Evolutionary conservation across 805 yeast species (phyloP), one percentile per base, ranked within the genome.

Genomic region (Pichia insulana): DNA sequence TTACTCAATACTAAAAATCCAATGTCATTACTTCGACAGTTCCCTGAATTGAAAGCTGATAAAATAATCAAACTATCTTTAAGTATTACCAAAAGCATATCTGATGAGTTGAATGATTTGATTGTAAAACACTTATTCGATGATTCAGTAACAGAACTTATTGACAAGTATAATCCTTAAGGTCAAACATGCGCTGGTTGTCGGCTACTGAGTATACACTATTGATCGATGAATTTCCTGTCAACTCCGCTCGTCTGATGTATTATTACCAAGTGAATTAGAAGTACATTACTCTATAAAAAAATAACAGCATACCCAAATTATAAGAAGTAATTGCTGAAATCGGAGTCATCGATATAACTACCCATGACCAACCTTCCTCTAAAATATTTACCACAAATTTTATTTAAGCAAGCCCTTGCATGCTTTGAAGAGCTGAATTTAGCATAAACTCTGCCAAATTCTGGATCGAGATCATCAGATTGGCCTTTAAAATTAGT

Each of bases 31-130:
- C 61, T 88, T 39, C 65, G 95, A 41, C 82, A 77, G 44, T 76
- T 86, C 48, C 95, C 96, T 0, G 64, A 64, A 3, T 63, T 88
- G 43, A 76, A 81, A 41, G 84, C 89, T 12, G 74, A 74, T 44
- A 86, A 83, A 50, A 75, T 86, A 35, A 83, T 86, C 20, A 82
- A 83, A 52, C 63, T 88, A 17, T 82, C 90, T 34, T 71, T 88
- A 32, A 85, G 92, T 40, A 83, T 87, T 50, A 74, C 87, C 4
- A 82, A 89, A 7, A 77, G 77, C 53, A 62, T 88, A 7, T 94
- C 95, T 0, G 74, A 71, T 27, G 64, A 68, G 3, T 64, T 88
- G 27, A 84, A 82, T 56, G 80, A 74, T 47, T 57, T 81, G 44
- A 64, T 83, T 31, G 71, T 69, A 9, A 65, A 85, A 39, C 92